These are phyloP conservation scores for Rachicladosporium sp. DNA, from an alignment of 2,329 filamentous ascomycete genomes.

Conservation along the genomic window DNA sequence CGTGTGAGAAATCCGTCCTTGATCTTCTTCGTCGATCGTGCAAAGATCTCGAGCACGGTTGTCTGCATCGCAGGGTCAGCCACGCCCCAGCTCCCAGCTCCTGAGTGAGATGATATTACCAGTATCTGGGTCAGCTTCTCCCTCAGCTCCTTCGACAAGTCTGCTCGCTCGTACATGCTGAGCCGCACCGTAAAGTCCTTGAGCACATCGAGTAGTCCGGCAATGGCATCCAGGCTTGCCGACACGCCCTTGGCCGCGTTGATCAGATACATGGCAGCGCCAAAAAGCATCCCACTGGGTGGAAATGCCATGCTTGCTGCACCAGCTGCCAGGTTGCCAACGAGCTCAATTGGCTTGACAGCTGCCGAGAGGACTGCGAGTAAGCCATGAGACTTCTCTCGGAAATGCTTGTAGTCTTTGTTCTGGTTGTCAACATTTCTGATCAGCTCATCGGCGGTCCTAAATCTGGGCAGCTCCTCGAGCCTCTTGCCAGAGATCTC, in stretches of 20 bases:
- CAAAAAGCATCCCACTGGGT: conserved; percentile 31
- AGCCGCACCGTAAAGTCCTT: conserved; percentile 25
- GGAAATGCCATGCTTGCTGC: conserved; percentile 29
- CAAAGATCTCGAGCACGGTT: conserved; percentile 34
- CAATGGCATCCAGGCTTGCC: conserved; percentile 33
- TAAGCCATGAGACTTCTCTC: conserved; percentile 2
- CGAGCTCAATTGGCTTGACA: conserved; percentile 26
- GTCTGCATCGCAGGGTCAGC: conserved; percentile 10
- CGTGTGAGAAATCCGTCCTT: conserved; percentile 24
- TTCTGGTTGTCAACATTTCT: conserved; percentile 3
- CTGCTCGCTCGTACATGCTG: conserved; percentile 29
- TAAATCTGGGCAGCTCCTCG: conserved; percentile 5
- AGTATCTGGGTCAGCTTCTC: conserved; percentile 33
- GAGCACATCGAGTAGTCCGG: conserved; percentile 32
- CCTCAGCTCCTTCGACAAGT: conserved; percentile 27
- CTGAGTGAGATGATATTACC: neutral
- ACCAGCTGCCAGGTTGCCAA: conserved; percentile 29
- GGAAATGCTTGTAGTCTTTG: conserved; percentile 4
- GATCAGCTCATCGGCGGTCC: conserved; percentile 4
- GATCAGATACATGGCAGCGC: conserved; percentile 33
- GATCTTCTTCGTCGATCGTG: conserved; percentile 32
- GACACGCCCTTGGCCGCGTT: conserved; percentile 35
- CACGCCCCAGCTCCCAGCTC: no score
- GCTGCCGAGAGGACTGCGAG: conserved; percentile 5
- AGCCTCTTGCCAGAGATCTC: conserved; percentile 4